phyloP scores from a whole-genome alignment of 805 yeast species.

The Kockiozyma suomiensis region DNA sequence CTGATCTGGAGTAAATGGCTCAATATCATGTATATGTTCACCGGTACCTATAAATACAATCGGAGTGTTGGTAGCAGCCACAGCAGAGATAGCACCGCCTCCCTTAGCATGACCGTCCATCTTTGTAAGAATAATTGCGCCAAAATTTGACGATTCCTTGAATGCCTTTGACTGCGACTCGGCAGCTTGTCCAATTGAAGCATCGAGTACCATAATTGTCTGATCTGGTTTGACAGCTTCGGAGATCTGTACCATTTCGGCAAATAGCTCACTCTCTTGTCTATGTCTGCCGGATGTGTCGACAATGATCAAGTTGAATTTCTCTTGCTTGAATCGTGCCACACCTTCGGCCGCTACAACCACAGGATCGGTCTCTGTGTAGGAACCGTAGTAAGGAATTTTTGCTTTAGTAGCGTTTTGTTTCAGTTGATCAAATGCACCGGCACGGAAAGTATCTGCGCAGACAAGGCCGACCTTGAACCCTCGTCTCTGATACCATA shows the following conservation, averaged over 20 bases:
- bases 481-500: conserved; percentile 89
- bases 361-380: conserved; percentile 94
- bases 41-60: conserved; percentile 97
- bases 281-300: conserved; percentile 98
- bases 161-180: conserved; percentile 93
- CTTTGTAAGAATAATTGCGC: conserved; percentile 91
- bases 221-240: conserved; percentile 89
- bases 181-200: conserved; percentile 98
- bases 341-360: conserved; percentile 91
- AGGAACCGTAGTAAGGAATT: conserved; percentile 92
- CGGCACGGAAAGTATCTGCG: conserved; percentile 99
- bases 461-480: conserved; percentile 95
- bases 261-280: conserved; percentile 87
- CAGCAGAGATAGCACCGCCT: conserved; percentile 99
- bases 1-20: conserved; percentile 83
- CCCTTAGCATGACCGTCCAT: conserved; percentile 99
- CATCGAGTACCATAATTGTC: conserved; percentile 96
- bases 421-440: conserved; percentile 97
- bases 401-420: conserved; percentile 96
- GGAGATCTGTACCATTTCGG: conserved; percentile 92
- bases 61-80: conserved; percentile 95
- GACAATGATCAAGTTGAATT: conserved; percentile 89
- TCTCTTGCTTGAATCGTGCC: conserved; percentile 82
- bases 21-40: conserved; percentile 92
- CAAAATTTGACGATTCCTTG: conserved; percentile 89